phyloP scores from a whole-genome alignment of 495 filamentous ascomycete species.

The Patellaria atrata region DNA sequence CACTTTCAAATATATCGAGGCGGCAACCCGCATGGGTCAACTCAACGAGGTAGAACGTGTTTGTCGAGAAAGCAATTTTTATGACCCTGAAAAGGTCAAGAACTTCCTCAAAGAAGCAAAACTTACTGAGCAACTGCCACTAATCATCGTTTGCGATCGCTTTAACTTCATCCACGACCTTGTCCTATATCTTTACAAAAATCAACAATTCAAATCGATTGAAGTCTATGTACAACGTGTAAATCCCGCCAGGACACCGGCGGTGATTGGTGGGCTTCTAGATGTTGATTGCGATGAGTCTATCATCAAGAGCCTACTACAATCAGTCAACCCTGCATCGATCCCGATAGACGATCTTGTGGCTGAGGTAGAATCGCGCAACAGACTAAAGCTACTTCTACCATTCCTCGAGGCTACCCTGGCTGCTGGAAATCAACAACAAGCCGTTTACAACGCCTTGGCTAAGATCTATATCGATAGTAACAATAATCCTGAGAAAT shows the following conservation, averaged over 20 bases:
- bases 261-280: slow-evolving; percentile 87
- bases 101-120: slow-evolving; percentile 98
- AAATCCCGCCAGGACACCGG: slow-evolving; percentile 84
- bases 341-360: slow-evolving; percentile 97
- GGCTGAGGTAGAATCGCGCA: slow-evolving; percentile 83
- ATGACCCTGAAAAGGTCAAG: slow-evolving; percentile 95
- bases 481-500: slow-evolving; percentile 98
- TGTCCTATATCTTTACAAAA: slow-evolving; percentile 94
- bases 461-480: slow-evolving; percentile 99
- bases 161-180: slow-evolving; percentile 98
- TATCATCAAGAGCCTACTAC: slow-evolving; percentile 88
- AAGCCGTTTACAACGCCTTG: slow-evolving; percentile 94
- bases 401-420: slow-evolving; percentile 94
- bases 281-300: slow-evolving; percentile 95
- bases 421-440: slow-evolving; percentile 85
- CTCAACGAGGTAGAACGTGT: slow-evolving; percentile 92
- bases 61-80: slow-evolving; percentile 81
- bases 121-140: slow-evolving; percentile 79
- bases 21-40: slow-evolving; percentile 82
- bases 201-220: slow-evolving; percentile 98
- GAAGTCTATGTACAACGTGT: slow-evolving; percentile 99
- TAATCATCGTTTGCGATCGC: slow-evolving; percentile 97
- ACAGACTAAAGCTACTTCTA: slow-evolving; percentile 86
- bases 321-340: slow-evolving; percentile 65
- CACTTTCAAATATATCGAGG: slow-evolving; percentile 98